These are phyloP conservation scores for Wickerhamiella hasegawae DNA, from an alignment of 805 yeast genomes.

Conservation along the genomic window DNA sequence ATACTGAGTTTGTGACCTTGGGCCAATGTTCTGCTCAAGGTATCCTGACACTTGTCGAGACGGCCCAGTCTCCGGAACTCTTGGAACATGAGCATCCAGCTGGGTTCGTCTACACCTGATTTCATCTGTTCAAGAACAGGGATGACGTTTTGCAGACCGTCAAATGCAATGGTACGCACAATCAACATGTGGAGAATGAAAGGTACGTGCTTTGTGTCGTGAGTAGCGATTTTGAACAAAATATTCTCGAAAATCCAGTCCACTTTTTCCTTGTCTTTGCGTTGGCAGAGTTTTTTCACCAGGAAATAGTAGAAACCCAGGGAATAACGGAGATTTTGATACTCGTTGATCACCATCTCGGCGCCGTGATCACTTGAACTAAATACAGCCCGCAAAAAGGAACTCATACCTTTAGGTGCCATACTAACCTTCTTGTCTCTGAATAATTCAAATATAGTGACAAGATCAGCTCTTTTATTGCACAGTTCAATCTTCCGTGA, in stretches of 20 bases:
- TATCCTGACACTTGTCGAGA: constrained; percentile 16
- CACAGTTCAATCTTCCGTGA: neutral
- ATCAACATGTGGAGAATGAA: constrained; percentile 13
- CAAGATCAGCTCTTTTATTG: neutral
- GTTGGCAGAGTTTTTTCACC: constrained; percentile 6
- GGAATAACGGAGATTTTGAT: constrained; percentile 2
- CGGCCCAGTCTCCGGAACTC: constrained; percentile 16
- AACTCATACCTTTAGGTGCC: constrained; percentile 2
- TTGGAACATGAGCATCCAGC: constrained; percentile 14
- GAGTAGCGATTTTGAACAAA: constrained; percentile 5
- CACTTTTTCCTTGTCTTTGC: constrained; percentile 1
- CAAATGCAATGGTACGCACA: constrained; percentile 14
- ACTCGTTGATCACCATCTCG: neutral
- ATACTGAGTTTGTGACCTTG: constrained; percentile 8
- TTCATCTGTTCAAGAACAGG: constrained; percentile 12
- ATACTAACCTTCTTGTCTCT: constrained; percentile 1
- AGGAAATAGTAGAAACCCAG: constrained; percentile 10
- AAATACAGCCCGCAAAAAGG: constrained; percentile 6
- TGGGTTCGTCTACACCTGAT: constrained; percentile 11
- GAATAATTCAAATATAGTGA: constrained; percentile 1
- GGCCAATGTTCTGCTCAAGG: constrained; percentile 9
- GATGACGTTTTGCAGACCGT: constrained; percentile 15
- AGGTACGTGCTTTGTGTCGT: constrained; percentile 5
- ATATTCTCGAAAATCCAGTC: constrained; percentile 8
- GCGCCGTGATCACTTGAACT: constrained; percentile 8